These are phyloP conservation scores for Schrenkiella parvula DNA, from an alignment of 345 rosid species.

Conservation along the genomic window DNA sequence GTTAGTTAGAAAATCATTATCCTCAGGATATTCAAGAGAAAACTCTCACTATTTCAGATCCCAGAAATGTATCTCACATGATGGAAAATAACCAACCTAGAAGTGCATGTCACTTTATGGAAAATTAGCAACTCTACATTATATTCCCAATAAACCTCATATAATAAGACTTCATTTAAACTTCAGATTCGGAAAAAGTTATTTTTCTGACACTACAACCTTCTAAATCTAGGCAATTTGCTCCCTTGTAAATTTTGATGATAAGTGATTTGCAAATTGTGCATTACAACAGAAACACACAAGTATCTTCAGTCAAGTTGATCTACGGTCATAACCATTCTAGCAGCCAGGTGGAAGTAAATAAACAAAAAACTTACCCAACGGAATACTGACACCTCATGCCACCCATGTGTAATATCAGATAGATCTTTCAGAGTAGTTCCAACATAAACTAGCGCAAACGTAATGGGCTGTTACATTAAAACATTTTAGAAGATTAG, in stretches of 20 bases:
- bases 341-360: slow-evolving; percentile 6
- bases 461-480: slow-evolving; percentile 47
- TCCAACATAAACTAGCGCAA: slow-evolving; percentile 53
- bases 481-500: slow-evolving; percentile 7
- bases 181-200: not conserved
- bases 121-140: not conserved
- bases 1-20: not conserved
- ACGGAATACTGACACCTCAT: slow-evolving; percentile 43
- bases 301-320: not conserved
- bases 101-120: not conserved
- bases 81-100: not conserved
- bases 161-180: not conserved
- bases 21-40: not conserved
- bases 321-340: not conserved
- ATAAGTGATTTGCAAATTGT: not conserved
- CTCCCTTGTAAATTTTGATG: not conserved
- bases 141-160: not conserved
- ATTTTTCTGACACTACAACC: not conserved
- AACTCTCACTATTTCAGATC: not conserved
- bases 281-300: not conserved
- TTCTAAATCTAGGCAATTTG: not conserved
- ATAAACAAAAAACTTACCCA: slow-evolving; percentile 35
- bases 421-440: slow-evolving; percentile 57
- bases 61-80: not conserved
- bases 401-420: slow-evolving; percentile 51